phyloP scores from a whole-genome alignment of 805 yeast species.

The Dipodascus albidus region DNA sequence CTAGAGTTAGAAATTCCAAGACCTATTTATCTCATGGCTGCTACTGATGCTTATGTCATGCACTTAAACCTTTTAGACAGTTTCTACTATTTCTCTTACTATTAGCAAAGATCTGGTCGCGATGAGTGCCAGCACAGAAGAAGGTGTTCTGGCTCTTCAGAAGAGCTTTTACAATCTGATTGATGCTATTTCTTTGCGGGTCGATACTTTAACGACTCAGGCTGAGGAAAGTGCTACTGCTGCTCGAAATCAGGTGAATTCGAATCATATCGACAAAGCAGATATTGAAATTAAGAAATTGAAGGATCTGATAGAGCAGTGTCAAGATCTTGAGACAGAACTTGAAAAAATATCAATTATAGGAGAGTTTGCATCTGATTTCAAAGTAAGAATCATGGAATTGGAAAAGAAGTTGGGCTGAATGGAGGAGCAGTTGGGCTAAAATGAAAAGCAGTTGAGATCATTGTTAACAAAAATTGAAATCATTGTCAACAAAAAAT shows the following conservation, averaged over 20 bases:
- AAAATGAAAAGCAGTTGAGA: too few species aligned
- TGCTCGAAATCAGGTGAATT: constrained; percentile 7
- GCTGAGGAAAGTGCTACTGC: constrained; percentile 12
- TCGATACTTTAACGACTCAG: constrained; percentile 11
- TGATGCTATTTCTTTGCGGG: constrained; percentile 7
- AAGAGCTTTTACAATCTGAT: constrained; percentile 1
- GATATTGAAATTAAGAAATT: constrained; percentile 26
- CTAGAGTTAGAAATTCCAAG: not conserved
- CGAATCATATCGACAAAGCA: constrained; percentile 10
- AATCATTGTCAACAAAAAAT: too few species aligned
- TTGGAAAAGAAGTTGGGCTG: constrained; percentile 24
- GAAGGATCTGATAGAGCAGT: constrained; percentile 28
- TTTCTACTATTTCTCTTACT: not conserved
- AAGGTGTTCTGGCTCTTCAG: constrained; percentile 3
- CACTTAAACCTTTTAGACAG: not conserved
- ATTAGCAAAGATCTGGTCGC: not conserved
- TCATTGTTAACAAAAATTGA: too few species aligned
- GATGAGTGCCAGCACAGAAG: not conserved
- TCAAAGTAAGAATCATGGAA: constrained; percentile 27
- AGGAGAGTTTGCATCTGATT: constrained; percentile 32
- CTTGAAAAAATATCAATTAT: constrained; percentile 44
- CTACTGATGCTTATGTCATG: not conserved
- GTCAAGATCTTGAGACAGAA: constrained; percentile 40
- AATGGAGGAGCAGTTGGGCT: too few species aligned
- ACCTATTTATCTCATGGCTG: not conserved